Base-by-base conservation (phyloP, 2,329 filamentous ascomycete genomes). In the Aspergillus fructus region DNA sequence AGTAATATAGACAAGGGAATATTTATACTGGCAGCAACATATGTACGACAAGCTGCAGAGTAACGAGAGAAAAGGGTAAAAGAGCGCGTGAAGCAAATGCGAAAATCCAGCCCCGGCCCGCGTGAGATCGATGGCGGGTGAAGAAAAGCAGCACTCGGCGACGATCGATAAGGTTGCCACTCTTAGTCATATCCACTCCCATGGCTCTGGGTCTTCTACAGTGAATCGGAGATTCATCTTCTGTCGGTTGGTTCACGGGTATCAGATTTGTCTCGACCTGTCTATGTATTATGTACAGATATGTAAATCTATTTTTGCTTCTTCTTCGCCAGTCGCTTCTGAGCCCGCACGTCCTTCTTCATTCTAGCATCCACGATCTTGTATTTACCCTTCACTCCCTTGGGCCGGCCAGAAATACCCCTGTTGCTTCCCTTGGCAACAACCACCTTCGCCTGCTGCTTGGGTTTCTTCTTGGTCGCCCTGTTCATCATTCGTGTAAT, bases 281-380 rank as follows among this genome's bases (percentile, higher is more conserved):
- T 47, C 46, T 41, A 41, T 55, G 21, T 50, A 55, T 34, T 55
- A 55, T 34, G 37, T 47, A 27, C 39, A 37, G 34, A 45, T 15
- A 9, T 30, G 4, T 19, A 15, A 33, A 12, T 23, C 46, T 63
- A 71, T 56, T 71, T 69, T 43, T 85, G 85, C 79, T 85, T 88
- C 78, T 87, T 90, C 81, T 96, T 92, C 71, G 84, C 82, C 62
- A 85, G 70, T 69, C 93, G 85, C 85, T 96, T 96, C 76, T 93
- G 83, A 2, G 89, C 92, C 72, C 92, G 81, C 54, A 94, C 83
- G 80, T 97, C 94, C 87, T 97, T 97, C 86, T 97, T 97, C 86
- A 97, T 86, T 66, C 94, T 84, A 13, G 90, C 81, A 78, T 97
- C 93, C 54, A 99, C 93, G 82, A 99, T 96, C 82, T 96, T 96